These are phyloP conservation scores for Claviceps pusilla DNA, from an alignment of 2,329 filamentous ascomycete species.

Conservation along the genomic window DNA sequence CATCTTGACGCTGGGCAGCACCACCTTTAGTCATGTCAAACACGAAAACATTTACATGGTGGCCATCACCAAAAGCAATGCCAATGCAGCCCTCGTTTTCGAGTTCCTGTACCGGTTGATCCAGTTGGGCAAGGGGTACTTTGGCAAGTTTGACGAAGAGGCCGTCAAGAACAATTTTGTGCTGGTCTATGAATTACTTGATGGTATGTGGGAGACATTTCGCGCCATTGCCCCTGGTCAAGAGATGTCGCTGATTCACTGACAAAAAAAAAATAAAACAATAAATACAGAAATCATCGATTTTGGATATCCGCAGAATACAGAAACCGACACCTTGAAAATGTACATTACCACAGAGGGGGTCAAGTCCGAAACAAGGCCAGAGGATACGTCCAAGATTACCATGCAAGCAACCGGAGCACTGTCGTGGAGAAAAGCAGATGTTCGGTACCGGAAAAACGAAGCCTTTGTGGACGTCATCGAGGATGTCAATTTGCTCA, in stretches of 20 bases:
- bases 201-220: conserved; percentile 41
- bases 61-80: conserved; percentile 96
- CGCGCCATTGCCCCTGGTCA: neutral
- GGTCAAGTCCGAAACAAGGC: conserved; percentile 75
- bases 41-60: conserved; percentile 98
- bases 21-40: conserved; percentile 98
- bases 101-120: conserved; percentile 94
- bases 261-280: neutral
- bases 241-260: neutral
- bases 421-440: conserved; percentile 87
- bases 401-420: conserved; percentile 98
- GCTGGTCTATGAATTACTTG: conserved; percentile 88
- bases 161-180: conserved; percentile 99
- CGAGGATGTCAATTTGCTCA: conserved; percentile 94
- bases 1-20: conserved; percentile 91
- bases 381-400: conserved; percentile 91
- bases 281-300: conserved; percentile 70
- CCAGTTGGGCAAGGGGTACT: conserved; percentile 82
- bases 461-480: conserved; percentile 99
- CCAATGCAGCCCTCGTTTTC: conserved; percentile 93
- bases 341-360: conserved; percentile 99
- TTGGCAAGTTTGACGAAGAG: conserved; percentile 98
- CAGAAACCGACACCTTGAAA: conserved; percentile 94
- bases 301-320: conserved; percentile 98
- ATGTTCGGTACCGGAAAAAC: conserved; percentile 98